Conservation (phyloP, 1,284 basidiomycete genomes). For the Ustilago trichophora region DNA sequence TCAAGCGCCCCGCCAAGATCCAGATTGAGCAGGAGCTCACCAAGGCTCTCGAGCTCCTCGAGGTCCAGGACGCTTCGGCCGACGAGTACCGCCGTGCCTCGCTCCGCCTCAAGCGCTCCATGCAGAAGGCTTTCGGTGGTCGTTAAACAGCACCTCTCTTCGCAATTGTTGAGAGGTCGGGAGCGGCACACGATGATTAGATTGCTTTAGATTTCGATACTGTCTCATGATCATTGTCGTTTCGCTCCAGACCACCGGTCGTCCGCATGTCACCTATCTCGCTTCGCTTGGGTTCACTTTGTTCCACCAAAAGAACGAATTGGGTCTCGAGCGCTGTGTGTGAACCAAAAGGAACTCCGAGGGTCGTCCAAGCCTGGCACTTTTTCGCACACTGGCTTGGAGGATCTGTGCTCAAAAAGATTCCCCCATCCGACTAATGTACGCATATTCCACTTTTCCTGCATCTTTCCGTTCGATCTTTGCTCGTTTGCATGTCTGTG, state of each 20-base stretch:
- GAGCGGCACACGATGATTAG: constrained; percentile 2
- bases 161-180: not conserved
- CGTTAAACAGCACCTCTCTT: constrained; percentile 38
- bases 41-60: constrained; percentile 67
- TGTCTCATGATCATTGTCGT: not conserved
- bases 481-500: not conserved
- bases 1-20: constrained; percentile 65
- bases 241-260: constrained; percentile 1
- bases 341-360: constrained; percentile 37
- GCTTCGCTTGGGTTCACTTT: too few relatives aligned
- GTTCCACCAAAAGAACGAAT: not conserved
- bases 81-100: constrained; percentile 65
- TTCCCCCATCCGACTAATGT: constrained; percentile 43
- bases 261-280: constrained; percentile 14
- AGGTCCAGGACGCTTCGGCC: constrained; percentile 62
- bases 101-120: constrained; percentile 64
- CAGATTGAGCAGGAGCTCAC: constrained; percentile 66
- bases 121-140: constrained; percentile 65
- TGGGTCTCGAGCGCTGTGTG: not conserved
- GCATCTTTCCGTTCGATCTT: constrained; percentile 35
- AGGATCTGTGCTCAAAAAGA: constrained; percentile 38
- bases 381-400: too few relatives aligned
- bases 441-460: constrained; percentile 43
- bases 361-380: too few relatives aligned
- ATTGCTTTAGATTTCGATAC: constrained; percentile 8